Conservation (phyloP, 495 filamentous ascomycete species). For the Aspergillus olivimuriae region DNA sequence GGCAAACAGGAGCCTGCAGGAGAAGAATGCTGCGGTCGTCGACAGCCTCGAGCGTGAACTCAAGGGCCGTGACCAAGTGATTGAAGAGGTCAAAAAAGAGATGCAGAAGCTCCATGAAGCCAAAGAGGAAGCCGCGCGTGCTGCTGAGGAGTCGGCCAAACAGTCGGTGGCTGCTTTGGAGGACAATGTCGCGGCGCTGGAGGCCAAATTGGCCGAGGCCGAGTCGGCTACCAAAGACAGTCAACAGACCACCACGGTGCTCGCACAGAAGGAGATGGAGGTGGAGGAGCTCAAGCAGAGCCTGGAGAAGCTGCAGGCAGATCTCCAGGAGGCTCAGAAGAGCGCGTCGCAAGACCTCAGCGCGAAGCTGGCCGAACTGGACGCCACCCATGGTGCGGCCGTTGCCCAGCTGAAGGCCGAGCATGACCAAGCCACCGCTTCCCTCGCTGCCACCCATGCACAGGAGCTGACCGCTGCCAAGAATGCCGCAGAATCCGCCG, state of each 20-base stretch:
- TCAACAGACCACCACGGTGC: constrained; percentile 19
- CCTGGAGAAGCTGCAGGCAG: constrained; percentile 27
- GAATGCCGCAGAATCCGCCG: constrained; percentile 27
- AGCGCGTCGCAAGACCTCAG: constrained; percentile 23
- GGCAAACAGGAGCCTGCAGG: constrained; percentile 19
- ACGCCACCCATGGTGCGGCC: constrained; percentile 30
- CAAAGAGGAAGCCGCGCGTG: constrained; percentile 36
- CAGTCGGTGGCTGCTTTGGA: constrained; percentile 24
- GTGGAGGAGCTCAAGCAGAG: constrained; percentile 31
- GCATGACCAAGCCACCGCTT: constrained; percentile 30
- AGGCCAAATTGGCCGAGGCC: constrained; percentile 31
- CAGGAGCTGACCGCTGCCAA: constrained; percentile 31
- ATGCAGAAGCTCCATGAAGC: constrained; percentile 31
- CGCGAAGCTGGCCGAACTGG: constrained; percentile 34
- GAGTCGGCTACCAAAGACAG: constrained; percentile 25
- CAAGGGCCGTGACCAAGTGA: constrained; percentile 36
- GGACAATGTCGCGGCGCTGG: constrained; percentile 33
- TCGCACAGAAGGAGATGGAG: constrained; percentile 36
- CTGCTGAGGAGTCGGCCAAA: constrained; percentile 37
- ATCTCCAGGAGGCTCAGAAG: constrained; percentile 30
- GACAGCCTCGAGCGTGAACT: constrained; percentile 33
- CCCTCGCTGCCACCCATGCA: constrained; percentile 26
- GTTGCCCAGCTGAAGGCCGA: constrained; percentile 30
- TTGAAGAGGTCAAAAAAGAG: constrained; percentile 39
- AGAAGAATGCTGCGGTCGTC: constrained; percentile 35